Conservation (phyloP, 805 yeast genomes). For the Candida chilensis region DNA sequence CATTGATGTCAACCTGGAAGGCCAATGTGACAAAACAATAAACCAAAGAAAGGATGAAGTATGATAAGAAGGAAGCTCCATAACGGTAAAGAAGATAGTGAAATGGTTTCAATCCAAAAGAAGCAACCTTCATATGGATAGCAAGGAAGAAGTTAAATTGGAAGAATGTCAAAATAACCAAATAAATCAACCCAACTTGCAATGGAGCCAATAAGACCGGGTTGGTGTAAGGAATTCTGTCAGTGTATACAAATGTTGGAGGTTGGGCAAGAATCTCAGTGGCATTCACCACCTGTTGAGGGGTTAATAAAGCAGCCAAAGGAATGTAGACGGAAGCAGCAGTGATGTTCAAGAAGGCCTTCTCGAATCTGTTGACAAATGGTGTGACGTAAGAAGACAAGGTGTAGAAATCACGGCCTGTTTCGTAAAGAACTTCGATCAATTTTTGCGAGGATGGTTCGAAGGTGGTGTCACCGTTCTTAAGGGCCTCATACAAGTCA, state of each 20-base stretch:
- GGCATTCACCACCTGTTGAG: conserved; percentile 7
- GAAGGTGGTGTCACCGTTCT: conserved; percentile 12
- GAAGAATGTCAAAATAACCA: conserved; percentile 67
- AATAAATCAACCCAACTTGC: conserved; percentile 68
- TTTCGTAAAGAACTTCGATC: conserved; percentile 22
- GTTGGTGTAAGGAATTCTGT: conserved; percentile 40
- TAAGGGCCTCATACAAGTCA: conserved; percentile 19
- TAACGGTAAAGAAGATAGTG: conserved; percentile 47
- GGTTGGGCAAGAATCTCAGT: conserved; percentile 17
- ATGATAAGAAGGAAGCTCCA: conserved; percentile 39
- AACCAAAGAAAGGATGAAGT: conserved; percentile 47
- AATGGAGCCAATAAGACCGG: conserved; percentile 53
- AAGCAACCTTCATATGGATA: conserved; percentile 40
- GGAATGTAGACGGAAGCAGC: conserved; percentile 9
- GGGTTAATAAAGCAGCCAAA: too few species aligned
- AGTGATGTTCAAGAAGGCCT: conserved; percentile 10
- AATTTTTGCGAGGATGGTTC: conserved; percentile 13
- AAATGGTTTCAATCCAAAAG: conserved; percentile 24
- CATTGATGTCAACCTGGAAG: conserved; percentile 52
- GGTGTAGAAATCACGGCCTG: conserved; percentile 26
- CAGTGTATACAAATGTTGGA: conserved; percentile 24
- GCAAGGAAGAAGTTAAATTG: conserved; percentile 52
- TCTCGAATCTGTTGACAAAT: conserved; percentile 24
- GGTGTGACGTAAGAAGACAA: conserved; percentile 28
- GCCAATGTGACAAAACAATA: conserved; percentile 56